Evolutionary conservation across 2,329 filamentous ascomycete species (phyloP).

Genomic region (Sodiomyces alkalinus): DNA sequence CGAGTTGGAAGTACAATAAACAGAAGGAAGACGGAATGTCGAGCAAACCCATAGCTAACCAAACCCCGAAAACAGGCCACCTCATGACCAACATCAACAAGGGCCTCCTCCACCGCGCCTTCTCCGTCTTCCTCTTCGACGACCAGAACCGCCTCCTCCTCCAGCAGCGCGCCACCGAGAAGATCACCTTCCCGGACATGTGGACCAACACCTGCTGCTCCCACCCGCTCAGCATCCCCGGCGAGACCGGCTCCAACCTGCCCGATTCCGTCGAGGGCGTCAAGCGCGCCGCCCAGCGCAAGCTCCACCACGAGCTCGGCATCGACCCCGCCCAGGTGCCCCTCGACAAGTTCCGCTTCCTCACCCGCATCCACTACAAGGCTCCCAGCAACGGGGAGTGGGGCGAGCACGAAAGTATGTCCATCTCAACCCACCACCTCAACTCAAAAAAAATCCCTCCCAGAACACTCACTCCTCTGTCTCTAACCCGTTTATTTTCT

Average conservation of each 20-base stretch:
- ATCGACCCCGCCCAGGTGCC: conserved; percentile 84
- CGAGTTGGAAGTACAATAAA: not conserved
- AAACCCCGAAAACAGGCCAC: conserved; percentile 48
- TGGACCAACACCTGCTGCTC: conserved; percentile 99
- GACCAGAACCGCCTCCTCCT: conserved; percentile 82
- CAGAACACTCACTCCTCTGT: too few species aligned
- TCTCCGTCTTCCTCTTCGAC: conserved; percentile 97
- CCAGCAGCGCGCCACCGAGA: conserved; percentile 88
- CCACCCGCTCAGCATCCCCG: conserved; percentile 80
- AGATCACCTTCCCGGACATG: conserved; percentile 98
- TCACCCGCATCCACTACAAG: conserved; percentile 96
- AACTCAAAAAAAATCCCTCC: too few species aligned
- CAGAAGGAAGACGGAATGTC: conserved; percentile 8
- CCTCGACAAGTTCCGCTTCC: conserved; percentile 78
- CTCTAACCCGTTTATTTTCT: too few species aligned
- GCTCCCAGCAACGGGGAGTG: conserved; percentile 94
- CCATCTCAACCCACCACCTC: not conserved
- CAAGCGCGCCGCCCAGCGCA: conserved; percentile 82
- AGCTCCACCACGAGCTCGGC: conserved; percentile 87
- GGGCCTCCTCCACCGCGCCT: conserved; percentile 89
- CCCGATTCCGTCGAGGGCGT: conserved; percentile 70
- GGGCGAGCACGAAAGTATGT: conserved; percentile 95
- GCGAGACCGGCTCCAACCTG: conserved; percentile 76
- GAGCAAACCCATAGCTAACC: conserved; percentile 43
- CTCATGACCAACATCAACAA: conserved; percentile 98